Conservation (phyloP, 2,329 filamentous ascomycete genomes). For the Aspergillus sp. region DNA sequence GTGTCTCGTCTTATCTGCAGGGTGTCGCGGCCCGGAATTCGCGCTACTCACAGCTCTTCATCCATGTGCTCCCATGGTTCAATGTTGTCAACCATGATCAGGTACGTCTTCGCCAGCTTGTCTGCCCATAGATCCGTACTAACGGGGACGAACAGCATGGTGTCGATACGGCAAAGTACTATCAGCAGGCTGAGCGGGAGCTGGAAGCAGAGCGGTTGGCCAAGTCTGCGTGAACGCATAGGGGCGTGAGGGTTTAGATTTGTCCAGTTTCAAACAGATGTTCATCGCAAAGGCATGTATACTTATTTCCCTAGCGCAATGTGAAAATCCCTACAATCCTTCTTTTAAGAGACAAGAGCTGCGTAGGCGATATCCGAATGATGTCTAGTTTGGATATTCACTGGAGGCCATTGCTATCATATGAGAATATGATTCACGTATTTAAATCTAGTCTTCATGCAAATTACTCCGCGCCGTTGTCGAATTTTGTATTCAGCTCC, state of each 20-base stretch:
- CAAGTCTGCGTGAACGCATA: slow-evolving; percentile 24
- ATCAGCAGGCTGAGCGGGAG: slow-evolving; percentile 89
- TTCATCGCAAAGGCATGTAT: slow-evolving; percentile 20
- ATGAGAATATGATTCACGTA: too few species aligned
- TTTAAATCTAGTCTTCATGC: too few species aligned
- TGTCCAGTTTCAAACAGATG: slow-evolving; percentile 11
- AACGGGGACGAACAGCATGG: slow-evolving; percentile 63
- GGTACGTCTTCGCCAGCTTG: slow-evolving; percentile 34
- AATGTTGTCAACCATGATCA: slow-evolving; percentile 96
- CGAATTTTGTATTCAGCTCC: slow-evolving; percentile 60
- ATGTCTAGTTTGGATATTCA: too few species aligned
- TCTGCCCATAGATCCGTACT: slow-evolving; percentile 5
- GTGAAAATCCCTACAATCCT: slow-evolving; percentile 3
- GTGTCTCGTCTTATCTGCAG: slow-evolving; percentile 83
- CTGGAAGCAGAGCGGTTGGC: slow-evolving; percentile 70
- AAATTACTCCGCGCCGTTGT: slow-evolving; percentile 12
- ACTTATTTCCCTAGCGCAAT: slow-evolving; percentile 14
- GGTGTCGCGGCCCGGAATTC: slow-evolving; percentile 90
- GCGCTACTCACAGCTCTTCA: slow-evolving; percentile 80
- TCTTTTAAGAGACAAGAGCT: too few species aligned
- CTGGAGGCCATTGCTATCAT: too few species aligned
- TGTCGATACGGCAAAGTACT: slow-evolving; percentile 98
- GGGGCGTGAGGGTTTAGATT: slow-evolving; percentile 9
- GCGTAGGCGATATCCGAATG: too few species aligned
- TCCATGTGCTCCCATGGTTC: slow-evolving; percentile 89